phyloP scores from a whole-genome alignment of 148 eudicot species.

The Fagopyrum homotropicum region DNA sequence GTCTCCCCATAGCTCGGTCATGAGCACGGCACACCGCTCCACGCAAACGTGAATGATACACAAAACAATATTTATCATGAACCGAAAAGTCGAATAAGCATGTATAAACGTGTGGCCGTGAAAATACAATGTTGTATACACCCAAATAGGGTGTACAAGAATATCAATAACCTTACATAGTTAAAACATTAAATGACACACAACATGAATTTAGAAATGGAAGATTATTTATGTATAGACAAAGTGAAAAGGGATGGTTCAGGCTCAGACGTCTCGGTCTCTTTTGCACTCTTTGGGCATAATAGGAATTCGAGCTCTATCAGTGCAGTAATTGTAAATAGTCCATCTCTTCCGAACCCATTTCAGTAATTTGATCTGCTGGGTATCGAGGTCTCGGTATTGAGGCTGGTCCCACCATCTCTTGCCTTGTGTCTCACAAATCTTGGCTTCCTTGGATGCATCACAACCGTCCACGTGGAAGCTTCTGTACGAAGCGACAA shows the following conservation, averaged over 20 bases:
- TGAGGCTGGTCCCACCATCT: constrained; percentile 43
- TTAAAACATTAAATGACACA: too few species aligned
- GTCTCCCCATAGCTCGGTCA: too few species aligned
- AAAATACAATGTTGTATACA: too few species aligned
- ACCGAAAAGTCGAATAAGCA: too few species aligned
- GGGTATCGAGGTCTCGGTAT: constrained; percentile 30
- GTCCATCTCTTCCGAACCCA: constrained; percentile 43
- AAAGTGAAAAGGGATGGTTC: neutral
- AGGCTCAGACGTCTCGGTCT: constrained; percentile 29
- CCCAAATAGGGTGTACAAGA: too few species aligned
- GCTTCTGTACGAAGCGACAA: constrained; percentile 38
- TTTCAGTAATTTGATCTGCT: constrained; percentile 30
- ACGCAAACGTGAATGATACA: too few species aligned
- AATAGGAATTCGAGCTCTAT: constrained; percentile 19
- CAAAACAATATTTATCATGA: too few species aligned
- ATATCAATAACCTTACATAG: too few species aligned
- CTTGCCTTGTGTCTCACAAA: constrained; percentile 43
- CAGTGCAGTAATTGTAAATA: constrained; percentile 52
- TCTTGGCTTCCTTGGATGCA: constrained; percentile 40
- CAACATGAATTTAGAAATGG: too few species aligned
- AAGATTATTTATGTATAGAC: too few species aligned
- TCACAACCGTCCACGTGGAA: constrained; percentile 55
- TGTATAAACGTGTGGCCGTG: too few species aligned
- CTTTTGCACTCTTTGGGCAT: constrained; percentile 36
- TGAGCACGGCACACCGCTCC: too few species aligned